Evolutionary conservation across 345 rosid genomes (phyloP), one percentile per base, ranked within the genome.

Genomic region (Raphanus raphanistrum): DNA sequence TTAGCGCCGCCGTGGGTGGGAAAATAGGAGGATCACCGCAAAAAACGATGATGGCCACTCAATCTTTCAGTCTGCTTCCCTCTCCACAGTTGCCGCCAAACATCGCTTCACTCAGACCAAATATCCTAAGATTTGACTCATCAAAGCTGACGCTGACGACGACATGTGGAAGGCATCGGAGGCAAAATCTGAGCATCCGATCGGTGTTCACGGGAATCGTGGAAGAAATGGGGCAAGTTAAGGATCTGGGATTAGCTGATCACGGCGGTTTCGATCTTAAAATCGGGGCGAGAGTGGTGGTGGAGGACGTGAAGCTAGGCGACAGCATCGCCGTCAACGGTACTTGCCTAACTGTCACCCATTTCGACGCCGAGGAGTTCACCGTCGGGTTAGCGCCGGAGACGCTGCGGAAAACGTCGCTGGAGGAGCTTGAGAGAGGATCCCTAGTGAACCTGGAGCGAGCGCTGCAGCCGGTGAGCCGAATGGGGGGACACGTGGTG

Each of bases 401-500:
- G 84, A 94, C 97, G 10, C 76, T 90, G 38, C 82, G 97, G 54
- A 88, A 88, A 75, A 89, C 98, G 36, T 89, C 97, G 3, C 62
- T 94, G 59, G 79, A 80, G 35, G 96, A 92, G 84, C 72, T 92
- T 26, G 76, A 81, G 81, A 66, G 82, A 12, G 97, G 97, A 45
- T 90, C 97, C 10, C 41, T 71, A 82, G 97, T 90, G 76, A 94
- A 94, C 62, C 79, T 94, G 83, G 97, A 91, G 88, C 83, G 97
- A 71, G 97, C 97, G 3, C 82, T 92, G 38, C 90, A 83, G 73
- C 96, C 98, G 2, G 75, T 83, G 15, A 86, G 86, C 50, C 76
- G 94, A 10, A 89, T 91, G 97, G 98, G 98, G 0, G 96, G 97
- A 12, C 97, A 93, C 80, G 90, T 91, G 76, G 97, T 90, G 81